Evolutionary conservation across 2,329 filamentous ascomycete species (phyloP).

Genomic region (Pseudogymnoascus verrucosus): DNA sequence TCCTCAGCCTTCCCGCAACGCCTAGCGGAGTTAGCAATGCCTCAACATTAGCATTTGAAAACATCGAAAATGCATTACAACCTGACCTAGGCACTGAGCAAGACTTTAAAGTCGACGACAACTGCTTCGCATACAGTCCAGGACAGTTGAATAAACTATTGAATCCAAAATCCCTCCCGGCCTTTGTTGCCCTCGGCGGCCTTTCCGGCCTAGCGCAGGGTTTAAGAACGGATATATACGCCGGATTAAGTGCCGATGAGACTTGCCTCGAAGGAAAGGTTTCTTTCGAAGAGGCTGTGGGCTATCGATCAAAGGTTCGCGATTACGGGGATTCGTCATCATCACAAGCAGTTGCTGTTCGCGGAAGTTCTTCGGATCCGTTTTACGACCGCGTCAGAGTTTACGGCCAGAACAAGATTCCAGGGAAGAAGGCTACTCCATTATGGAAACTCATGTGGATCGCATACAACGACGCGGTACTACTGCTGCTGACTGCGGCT

Average conservation of each 20-base stretch:
- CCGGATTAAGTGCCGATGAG: constrained; percentile 45
- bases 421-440: constrained; percentile 54
- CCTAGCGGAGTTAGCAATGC: neutral
- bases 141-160: constrained; percentile 46
- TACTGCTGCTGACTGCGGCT: constrained; percentile 60
- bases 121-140: constrained; percentile 46
- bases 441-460: constrained; percentile 64
- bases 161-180: constrained; percentile 40
- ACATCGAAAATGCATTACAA: constrained; percentile 36
- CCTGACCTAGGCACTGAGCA: constrained; percentile 44
- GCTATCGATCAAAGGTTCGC: constrained; percentile 61
- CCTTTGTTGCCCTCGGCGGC: constrained; percentile 45
- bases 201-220: constrained; percentile 44
- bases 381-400: constrained; percentile 47
- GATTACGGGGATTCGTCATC: constrained; percentile 50
- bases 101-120: constrained; percentile 42
- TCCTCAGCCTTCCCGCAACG: neutral
- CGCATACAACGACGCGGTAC: constrained; percentile 69
- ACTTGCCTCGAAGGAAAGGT: constrained; percentile 36
- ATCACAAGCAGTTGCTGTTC: constrained; percentile 23
- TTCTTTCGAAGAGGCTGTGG: constrained; percentile 46
- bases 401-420: constrained; percentile 53
- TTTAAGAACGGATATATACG: constrained; percentile 39
- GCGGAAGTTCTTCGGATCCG: constrained; percentile 47
- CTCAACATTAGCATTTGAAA: neutral